Conservation (phyloP, 805 yeast species). For the Nematodospora valgi region DNA sequence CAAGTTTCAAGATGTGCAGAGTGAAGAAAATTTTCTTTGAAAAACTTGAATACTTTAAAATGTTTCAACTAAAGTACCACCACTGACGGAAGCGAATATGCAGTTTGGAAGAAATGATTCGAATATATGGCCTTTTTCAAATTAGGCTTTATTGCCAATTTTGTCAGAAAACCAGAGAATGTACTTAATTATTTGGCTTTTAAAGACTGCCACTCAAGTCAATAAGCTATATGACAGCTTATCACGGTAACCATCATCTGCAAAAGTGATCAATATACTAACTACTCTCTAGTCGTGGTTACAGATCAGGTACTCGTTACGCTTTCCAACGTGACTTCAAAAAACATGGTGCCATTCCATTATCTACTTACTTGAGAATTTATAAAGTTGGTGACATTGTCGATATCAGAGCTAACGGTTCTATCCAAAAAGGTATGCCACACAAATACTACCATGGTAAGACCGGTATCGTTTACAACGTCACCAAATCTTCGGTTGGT, state of each 20-base stretch:
- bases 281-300: conserved; percentile 63
- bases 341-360: conserved; percentile 90
- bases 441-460: conserved; percentile 99
- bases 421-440: conserved; percentile 99
- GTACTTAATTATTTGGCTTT: too few species aligned
- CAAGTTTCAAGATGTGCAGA: background rate
- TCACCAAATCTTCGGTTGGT: conserved; percentile 98
- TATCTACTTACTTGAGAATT: conserved; percentile 95
- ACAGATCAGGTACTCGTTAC: conserved; percentile 99
- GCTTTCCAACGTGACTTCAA: conserved; percentile 99
- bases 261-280: conserved; percentile 5
- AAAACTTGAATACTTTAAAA: too few species aligned
- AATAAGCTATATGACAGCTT: too few species aligned
- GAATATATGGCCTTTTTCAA: too few species aligned
- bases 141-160: too few species aligned
- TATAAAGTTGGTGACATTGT: conserved; percentile 99
- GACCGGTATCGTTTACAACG: conserved; percentile 99
- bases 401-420: conserved; percentile 98
- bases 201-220: too few species aligned
- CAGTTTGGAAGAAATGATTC: too few species aligned
- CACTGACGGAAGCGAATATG: too few species aligned
- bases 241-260: background rate
- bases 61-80: too few species aligned
- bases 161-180: too few species aligned
- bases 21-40: background rate